phyloP scores from a whole-genome alignment of 139 green algal species.

The Trebouxia sp. region DNA sequence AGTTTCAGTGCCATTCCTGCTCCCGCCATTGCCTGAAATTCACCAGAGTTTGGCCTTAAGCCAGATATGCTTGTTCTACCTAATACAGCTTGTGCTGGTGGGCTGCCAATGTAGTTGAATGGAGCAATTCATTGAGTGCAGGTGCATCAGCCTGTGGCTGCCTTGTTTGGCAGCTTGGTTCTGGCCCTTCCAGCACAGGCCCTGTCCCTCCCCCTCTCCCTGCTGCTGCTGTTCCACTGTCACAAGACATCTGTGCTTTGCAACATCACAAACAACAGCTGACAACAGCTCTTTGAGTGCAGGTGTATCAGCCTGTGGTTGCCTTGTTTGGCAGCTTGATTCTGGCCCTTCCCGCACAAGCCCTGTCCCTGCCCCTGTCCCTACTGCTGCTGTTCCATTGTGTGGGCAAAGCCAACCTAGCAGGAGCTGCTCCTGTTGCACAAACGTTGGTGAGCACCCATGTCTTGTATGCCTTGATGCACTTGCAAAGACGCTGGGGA shows the following conservation, averaged over 20 bases:
- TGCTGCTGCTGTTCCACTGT: too few relatives aligned
- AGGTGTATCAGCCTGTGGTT: slow-evolving; percentile 15
- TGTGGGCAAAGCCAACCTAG: slow-evolving; percentile 20
- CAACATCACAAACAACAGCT: too few relatives aligned
- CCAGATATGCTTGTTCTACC: too few relatives aligned
- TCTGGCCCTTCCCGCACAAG: not conserved
- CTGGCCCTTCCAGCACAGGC: not conserved
- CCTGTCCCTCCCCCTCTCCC: too few relatives aligned
- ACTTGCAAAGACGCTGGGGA: too few relatives aligned
- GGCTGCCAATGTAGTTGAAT: too few relatives aligned
- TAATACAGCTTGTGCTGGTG: too few relatives aligned
- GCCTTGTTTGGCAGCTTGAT: slow-evolving; percentile 17
- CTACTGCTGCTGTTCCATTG: slow-evolving; percentile 13
- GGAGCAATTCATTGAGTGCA: too few relatives aligned
- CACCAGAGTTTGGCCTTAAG: too few relatives aligned
- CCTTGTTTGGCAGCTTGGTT: not conserved
- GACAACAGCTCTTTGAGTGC: not conserved
- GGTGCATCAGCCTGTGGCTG: not conserved
- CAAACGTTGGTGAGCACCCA: slow-evolving; percentile 2
- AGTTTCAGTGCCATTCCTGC: too few relatives aligned
- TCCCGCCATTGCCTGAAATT: too few relatives aligned
- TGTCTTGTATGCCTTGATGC: not conserved
- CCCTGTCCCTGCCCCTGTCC: slow-evolving; percentile 24
- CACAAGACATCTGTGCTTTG: too few relatives aligned
- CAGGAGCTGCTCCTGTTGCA: not conserved